Percentiles rank a stretch among this genome's conserved stretches.
phyloP scores from a whole-genome alignment of 169 alveolate species.

The Plasmodium coatneyi region DNA sequence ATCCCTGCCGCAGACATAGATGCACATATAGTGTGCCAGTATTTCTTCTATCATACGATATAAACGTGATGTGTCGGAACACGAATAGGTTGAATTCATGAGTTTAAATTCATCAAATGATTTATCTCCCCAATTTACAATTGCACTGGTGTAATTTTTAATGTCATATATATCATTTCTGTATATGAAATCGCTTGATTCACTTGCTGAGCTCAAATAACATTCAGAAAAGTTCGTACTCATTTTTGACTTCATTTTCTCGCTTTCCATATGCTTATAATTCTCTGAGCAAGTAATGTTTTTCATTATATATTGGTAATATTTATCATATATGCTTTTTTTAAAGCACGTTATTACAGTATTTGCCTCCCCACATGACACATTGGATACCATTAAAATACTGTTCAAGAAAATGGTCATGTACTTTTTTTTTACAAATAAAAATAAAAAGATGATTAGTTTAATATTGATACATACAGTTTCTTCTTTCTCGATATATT shows the following conservation, averaged over 20 bases:
- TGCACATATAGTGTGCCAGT: slow-evolving; percentile 68
- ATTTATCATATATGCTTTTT: slow-evolving; percentile 67
- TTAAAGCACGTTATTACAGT: slow-evolving; percentile 68
- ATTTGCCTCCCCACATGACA: slow-evolving; percentile 71
- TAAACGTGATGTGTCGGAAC: slow-evolving; percentile 68
- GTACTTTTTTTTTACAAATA: slow-evolving; percentile 65
- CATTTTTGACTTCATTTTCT: slow-evolving; percentile 55
- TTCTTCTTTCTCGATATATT: slow-evolving; percentile 70
- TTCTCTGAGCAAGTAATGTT: slow-evolving; percentile 64
- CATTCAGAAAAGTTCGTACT: slow-evolving; percentile 27
- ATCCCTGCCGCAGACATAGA: slow-evolving; percentile 73
- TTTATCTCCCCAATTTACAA: slow-evolving; percentile 70
- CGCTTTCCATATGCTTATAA: slow-evolving; percentile 62
- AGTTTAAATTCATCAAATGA: slow-evolving; percentile 70
- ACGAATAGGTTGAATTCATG: slow-evolving; percentile 51
- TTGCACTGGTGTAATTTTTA: slow-evolving; percentile 63
- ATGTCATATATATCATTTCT: slow-evolving; percentile 67
- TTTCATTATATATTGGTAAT: slow-evolving; percentile 60
- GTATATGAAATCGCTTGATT: slow-evolving; percentile 27
- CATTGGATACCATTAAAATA: slow-evolving; percentile 59
- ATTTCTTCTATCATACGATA: slow-evolving; percentile 69
- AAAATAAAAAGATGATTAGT: slow-evolving; percentile 49
- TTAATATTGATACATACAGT: slow-evolving; percentile 66
- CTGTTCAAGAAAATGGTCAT: slow-evolving; percentile 72
- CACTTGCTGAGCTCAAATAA: slow-evolving; percentile 39